Evolutionary conservation across 2,329 filamentous ascomycete species (phyloP).

Genomic region (Aspergillus sclerotialis): DNA sequence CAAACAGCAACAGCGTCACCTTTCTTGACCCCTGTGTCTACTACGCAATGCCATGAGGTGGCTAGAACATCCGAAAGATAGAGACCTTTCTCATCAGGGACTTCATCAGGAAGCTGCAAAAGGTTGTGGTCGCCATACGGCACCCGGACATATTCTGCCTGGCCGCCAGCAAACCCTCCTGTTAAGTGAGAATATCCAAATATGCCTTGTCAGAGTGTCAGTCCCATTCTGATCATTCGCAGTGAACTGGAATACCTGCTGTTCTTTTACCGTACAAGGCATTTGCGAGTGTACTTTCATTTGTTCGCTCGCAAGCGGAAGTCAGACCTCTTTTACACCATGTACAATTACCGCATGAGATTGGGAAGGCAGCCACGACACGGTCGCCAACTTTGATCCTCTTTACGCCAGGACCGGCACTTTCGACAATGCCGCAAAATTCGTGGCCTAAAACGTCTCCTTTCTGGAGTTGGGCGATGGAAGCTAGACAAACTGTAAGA

Average conservation of each 20-base stretch:
- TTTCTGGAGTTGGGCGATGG: constrained; percentile 53
- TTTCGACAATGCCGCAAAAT: constrained; percentile 46
- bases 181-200: constrained; percentile 71
- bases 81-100: constrained; percentile 78
- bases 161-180: constrained; percentile 79
- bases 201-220: constrained; percentile 42
- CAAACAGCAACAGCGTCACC: constrained; percentile 75
- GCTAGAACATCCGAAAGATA: constrained; percentile 74
- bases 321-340: constrained; percentile 73
- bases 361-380: constrained; percentile 82
- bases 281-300: constrained; percentile 62
- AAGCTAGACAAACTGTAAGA: constrained; percentile 18
- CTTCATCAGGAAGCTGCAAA: constrained; percentile 66
- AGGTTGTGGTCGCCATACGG: constrained; percentile 76
- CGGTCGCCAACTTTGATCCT: constrained; percentile 55
- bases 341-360: constrained; percentile 61
- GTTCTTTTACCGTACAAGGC: constrained; percentile 74
- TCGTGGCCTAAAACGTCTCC: constrained; percentile 62
- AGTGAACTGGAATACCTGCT: constrained; percentile 45
- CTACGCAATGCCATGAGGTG: constrained; percentile 75
- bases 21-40: constrained; percentile 74
- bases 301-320: constrained; percentile 74
- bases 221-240: neutral
- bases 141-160: constrained; percentile 80
- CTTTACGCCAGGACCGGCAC: constrained; percentile 49